phyloP scores from a whole-genome alignment of 805 yeast species.

The Saccharomycopsis capsularis region DNA sequence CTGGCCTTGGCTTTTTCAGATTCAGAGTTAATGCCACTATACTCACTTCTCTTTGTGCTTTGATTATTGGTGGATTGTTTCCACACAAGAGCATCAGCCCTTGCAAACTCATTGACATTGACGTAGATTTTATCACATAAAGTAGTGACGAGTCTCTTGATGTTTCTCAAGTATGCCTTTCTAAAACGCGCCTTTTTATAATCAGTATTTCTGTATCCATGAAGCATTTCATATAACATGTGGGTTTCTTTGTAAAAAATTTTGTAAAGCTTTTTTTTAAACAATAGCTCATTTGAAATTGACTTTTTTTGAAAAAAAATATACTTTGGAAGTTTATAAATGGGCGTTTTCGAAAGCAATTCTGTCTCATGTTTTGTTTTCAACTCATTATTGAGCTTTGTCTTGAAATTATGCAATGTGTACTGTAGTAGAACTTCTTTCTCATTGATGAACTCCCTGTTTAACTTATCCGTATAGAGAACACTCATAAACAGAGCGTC shows the following conservation, averaged over 20 bases:
- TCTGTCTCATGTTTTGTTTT: constrained; percentile 16
- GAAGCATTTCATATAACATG: constrained; percentile 14
- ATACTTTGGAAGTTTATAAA: constrained; percentile 15
- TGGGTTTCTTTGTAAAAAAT: constrained; percentile 14
- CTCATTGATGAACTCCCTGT: constrained; percentile 10
- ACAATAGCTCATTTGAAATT: constrained; percentile 4
- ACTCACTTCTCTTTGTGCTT: not conserved
- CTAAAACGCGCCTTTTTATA: constrained; percentile 15
- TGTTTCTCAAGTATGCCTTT: constrained; percentile 12
- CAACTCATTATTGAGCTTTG: constrained; percentile 16
- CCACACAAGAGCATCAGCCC: constrained; percentile 26
- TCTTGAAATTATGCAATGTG: constrained; percentile 12
- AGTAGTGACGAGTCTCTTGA: constrained; percentile 4
- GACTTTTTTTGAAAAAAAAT: constrained; percentile 17
- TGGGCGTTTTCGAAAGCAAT: constrained; percentile 12
- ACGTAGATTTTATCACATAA: constrained; percentile 20
- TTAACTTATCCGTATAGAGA: constrained; percentile 2
- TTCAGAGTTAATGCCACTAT: not conserved
- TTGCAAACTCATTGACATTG: constrained; percentile 24
- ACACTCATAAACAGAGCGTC: not conserved
- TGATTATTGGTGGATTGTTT: constrained; percentile 17
- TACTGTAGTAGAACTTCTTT: constrained; percentile 15
- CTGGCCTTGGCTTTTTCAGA: constrained; percentile 18
- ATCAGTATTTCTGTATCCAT: constrained; percentile 11
- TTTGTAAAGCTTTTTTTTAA: constrained; percentile 9